Conservation (phyloP, 2,329 filamentous ascomycete species). For the Nemania sp. region DNA sequence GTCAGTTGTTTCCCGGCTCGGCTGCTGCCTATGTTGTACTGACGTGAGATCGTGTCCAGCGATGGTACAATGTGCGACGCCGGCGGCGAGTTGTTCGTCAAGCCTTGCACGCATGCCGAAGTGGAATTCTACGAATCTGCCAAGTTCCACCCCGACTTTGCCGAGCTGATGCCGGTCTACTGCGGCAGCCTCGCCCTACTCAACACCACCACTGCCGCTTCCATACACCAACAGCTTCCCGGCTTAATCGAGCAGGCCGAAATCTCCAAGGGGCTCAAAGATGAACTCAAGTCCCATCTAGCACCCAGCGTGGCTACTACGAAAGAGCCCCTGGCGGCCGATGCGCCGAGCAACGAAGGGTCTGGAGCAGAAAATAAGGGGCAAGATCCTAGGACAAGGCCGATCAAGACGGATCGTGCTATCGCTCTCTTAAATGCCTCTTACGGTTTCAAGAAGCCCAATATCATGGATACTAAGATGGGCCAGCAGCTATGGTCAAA, state of each 20-base stretch:
- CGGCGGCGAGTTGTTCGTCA: conserved; percentile 85
- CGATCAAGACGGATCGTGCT: conserved; percentile 75
- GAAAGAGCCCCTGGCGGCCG: conserved; percentile 14
- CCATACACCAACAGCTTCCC: conserved; percentile 55
- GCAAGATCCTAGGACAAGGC: conserved; percentile 56
- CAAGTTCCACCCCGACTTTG: conserved; percentile 69
- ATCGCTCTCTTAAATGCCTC: conserved; percentile 86
- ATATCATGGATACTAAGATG: conserved; percentile 92
- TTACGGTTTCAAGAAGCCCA: conserved; percentile 78
- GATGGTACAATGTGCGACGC: conserved; percentile 87
- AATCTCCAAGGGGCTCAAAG: conserved; percentile 48
- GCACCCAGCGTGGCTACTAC: conserved; percentile 19
- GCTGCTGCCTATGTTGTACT: conserved; percentile 13
- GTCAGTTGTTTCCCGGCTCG: conserved; percentile 55
- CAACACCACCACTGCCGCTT: conserved; percentile 51
- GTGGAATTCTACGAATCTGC: conserved; percentile 87
- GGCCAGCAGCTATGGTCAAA: conserved; percentile 87
- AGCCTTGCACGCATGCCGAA: conserved; percentile 86
- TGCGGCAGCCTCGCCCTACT: conserved; percentile 78
- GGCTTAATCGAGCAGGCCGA: conserved; percentile 44
- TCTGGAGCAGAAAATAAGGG: conserved; percentile 28
- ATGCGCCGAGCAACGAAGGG: conserved; percentile 24
- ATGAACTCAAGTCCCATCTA: conserved; percentile 45
- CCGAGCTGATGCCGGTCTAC: conserved; percentile 80
- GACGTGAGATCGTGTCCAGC: conserved; percentile 51